Evolutionary conservation across 208 protist species (phyloP), one percentile per base, ranked within the genome.

Genomic region (Leishmania guyanensis): DNA sequence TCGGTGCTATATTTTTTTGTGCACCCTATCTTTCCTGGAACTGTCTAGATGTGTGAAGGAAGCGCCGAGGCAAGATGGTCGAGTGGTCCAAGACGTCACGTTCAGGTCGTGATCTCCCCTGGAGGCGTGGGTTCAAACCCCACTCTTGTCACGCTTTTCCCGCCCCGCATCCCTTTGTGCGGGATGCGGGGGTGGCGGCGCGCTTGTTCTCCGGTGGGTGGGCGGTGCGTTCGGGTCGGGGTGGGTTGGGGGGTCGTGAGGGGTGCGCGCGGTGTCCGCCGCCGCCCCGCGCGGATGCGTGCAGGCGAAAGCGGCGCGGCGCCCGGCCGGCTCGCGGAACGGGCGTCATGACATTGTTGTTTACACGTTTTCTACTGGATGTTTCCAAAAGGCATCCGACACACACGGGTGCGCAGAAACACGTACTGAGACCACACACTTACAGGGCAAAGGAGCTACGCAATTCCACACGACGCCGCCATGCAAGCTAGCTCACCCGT

Each of bases 1-100:
- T 91, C 94, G 94, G 89, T 97, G 93, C 93, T 97, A 95, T 83
- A 51, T 77, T 94, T 95, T 95, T 94, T 83, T 77, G 4, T 3
- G 9, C 53, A 0, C 33, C 48, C 22, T 2, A 20, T 36, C 26
- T 48, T 58, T 5, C 1, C 9, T 46, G 5, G 33, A 5, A 16
- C 1, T 3, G 3, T 54, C 5, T n/a, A 22, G 3, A 14, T 29
- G n/a, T 22, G 22, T 17, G 17, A 12, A 39, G 66, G 3, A 39
- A 0, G 14, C 0, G 56, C 6, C 66, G 71, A 80, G 84, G 84
- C 84, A 87, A 87, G 84, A 87, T 87, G 84, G 84, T 87, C 84
- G 84, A 87, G 84, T 87, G 84, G 84, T 87, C 84, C 58, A 87
- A 87, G 84, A 87, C 84, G 84, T 87, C 78, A 87, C 84, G 84